Evolutionary conservation across 192 early-diverging fungal genomes (phyloP).

Genomic region (Gaertneriomyces sp.): DNA sequence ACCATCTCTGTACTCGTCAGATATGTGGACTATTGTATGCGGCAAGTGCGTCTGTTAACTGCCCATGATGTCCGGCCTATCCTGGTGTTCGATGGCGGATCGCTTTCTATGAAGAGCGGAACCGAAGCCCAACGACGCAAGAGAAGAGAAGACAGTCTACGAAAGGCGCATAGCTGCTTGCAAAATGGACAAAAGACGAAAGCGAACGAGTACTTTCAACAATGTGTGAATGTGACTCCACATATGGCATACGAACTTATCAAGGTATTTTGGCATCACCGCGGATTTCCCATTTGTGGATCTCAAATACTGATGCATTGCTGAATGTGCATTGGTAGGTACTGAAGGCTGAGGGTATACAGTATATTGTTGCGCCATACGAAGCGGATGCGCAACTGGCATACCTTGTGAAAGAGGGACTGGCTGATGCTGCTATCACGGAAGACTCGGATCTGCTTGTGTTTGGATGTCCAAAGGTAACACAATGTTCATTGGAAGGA

Average conservation of each 20-base stretch:
- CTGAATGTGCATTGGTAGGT: slow-evolving; percentile 29
- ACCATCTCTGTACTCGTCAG: slow-evolving; percentile 35
- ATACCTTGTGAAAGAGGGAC: slow-evolving; percentile 63
- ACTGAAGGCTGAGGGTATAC: slow-evolving; percentile 59
- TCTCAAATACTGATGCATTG: neutral
- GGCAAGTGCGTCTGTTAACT: slow-evolving; percentile 67
- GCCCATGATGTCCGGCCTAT: slow-evolving; percentile 69
- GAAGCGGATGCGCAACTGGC: slow-evolving; percentile 97
- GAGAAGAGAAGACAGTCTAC: slow-evolving; percentile 54
- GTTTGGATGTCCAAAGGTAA: slow-evolving; percentile 78
- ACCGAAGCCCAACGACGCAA: slow-evolving; percentile 72
- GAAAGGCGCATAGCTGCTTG: slow-evolving; percentile 55
- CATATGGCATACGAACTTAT: slow-evolving; percentile 77
- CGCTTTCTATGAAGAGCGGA: slow-evolving; percentile 72
- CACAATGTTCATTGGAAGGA: too few species aligned
- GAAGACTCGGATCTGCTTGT: slow-evolving; percentile 95
- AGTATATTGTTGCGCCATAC: slow-evolving; percentile 88
- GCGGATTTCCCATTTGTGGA: neutral
- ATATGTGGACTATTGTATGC: slow-evolving; percentile 82
- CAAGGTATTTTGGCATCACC: slow-evolving; percentile 41
- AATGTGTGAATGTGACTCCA: slow-evolving; percentile 74
- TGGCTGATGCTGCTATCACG: slow-evolving; percentile 77
- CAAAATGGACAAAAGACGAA: slow-evolving; percentile 51
- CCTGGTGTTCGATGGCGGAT: slow-evolving; percentile 94
- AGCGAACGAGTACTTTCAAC: slow-evolving; percentile 72